Evolutionary conservation across 805 yeast genomes (phyloP).

Genomic region (Saturnispora zaruensis): DNA sequence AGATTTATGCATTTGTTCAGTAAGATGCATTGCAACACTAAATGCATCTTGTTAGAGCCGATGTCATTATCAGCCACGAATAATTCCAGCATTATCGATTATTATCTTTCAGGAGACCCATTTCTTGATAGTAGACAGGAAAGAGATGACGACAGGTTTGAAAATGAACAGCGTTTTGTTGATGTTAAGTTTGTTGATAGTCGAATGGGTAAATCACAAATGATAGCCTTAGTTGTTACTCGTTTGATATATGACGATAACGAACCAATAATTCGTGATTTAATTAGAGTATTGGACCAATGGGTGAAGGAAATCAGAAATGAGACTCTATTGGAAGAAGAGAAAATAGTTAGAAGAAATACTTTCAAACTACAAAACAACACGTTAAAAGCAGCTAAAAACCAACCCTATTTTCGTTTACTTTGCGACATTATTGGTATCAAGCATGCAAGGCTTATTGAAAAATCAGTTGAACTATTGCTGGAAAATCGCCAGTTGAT

Average conservation of each 20-base stretch:
- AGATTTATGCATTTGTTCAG: constrained; percentile 57
- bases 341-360: constrained; percentile 1
- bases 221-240: constrained; percentile 21
- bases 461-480: constrained; percentile 8
- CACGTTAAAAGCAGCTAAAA: constrained; percentile 9
- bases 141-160: constrained; percentile 18
- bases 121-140: constrained; percentile 30
- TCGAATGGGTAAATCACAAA: constrained; percentile 10
- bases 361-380: constrained; percentile 6
- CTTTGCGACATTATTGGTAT: constrained; percentile 21
- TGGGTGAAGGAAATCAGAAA: constrained; percentile 12
- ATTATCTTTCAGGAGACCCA: constrained; percentile 51
- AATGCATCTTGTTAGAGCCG: constrained; percentile 50
- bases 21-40: constrained; percentile 41
- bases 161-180: constrained; percentile 15
- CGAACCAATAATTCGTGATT: constrained; percentile 36
- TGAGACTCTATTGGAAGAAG: background rate
- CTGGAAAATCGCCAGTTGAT: constrained; percentile 12
- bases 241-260: constrained; percentile 35
- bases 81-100: constrained; percentile 40
- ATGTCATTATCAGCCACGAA: constrained; percentile 47
- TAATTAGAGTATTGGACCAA: constrained; percentile 22
- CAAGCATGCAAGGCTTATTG: constrained; percentile 9
- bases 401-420: constrained; percentile 17
- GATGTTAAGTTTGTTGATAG: constrained; percentile 17